phyloP scores from a whole-genome alignment of 2,329 filamentous ascomycete genomes.

The Exophiala bonariae region DNA sequence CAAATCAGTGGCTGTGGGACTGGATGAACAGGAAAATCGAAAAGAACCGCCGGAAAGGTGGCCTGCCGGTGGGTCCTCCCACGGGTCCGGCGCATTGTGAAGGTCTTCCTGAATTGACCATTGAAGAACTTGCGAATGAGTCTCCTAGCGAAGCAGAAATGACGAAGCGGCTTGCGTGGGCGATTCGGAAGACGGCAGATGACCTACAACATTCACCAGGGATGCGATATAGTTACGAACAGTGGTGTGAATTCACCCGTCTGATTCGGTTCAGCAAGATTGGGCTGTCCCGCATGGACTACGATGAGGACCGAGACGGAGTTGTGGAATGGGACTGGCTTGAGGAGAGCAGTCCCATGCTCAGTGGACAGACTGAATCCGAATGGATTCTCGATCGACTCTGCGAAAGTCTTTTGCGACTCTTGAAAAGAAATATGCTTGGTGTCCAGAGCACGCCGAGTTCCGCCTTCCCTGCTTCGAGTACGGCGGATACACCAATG shows the following conservation, averaged over 20 bases:
- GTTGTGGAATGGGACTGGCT: slow-evolving; percentile 73
- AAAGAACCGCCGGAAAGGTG: slow-evolving; percentile 46
- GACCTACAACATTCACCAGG: slow-evolving; percentile 60
- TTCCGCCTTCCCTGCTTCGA: slow-evolving; percentile 1
- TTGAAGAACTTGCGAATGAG: slow-evolving; percentile 51
- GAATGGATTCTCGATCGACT: slow-evolving; percentile 68
- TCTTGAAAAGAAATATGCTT: slow-evolving; percentile 25
- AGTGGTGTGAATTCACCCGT: slow-evolving; percentile 82
- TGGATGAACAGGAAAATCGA: slow-evolving; percentile 42
- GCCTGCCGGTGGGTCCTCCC: slow-evolving; percentile 39
- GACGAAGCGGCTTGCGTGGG: slow-evolving; percentile 62
- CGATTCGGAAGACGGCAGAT: slow-evolving; percentile 66
- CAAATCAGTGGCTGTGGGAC: slow-evolving; percentile 42
- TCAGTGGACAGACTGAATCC: slow-evolving; percentile 61
- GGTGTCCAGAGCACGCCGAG: slow-evolving; percentile 6
- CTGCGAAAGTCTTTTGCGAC: slow-evolving; percentile 62
- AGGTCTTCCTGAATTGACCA: slow-evolving; percentile 17
- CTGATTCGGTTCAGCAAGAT: slow-evolving; percentile 63
- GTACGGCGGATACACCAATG: slow-evolving; percentile 5
- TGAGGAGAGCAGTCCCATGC: slow-evolving; percentile 66
- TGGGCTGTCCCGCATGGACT: slow-evolving; percentile 34
- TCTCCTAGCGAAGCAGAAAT: slow-evolving; percentile 57
- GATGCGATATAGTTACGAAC: slow-evolving; percentile 73
- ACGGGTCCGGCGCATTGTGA: slow-evolving; percentile 29
- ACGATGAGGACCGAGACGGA: slow-evolving; percentile 57